Evolutionary conservation across 371 early-diverging fungal species (phyloP), one percentile per base, ranked within the genome.

Genomic region (Dipsacomyces acuminosporus): DNA sequence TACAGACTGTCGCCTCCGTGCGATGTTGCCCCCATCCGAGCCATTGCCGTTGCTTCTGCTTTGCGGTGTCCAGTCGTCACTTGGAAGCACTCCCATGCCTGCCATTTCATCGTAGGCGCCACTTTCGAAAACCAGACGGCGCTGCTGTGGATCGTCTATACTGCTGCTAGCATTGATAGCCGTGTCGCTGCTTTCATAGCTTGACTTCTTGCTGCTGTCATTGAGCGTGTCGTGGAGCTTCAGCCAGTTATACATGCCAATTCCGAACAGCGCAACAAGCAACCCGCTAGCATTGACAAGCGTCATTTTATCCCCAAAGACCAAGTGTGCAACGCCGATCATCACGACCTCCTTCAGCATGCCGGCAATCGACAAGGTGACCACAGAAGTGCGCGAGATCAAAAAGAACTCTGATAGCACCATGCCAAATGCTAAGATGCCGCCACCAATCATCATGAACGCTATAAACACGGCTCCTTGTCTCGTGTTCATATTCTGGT

Each of bases 281-380:
- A 90, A 62, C 18, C 91, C 91, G n/a, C 81, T 54, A 2, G 78
- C 72, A 42, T 86, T 90, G 48, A 82, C 59, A 0, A 77, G 36
- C 1, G 88, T 86, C 56, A 88, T 74, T 9, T 69, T 55, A 59
- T 90, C 92, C n/a, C 84, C 83, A 75, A 89, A 88, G 9, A 84
- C 74, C 36, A 84, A n/a, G 2, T 74, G 69, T 0, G 88, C 83
- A 5, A 83, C 72, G 20, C 78, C 70, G 14, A 91, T 81, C 21
- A 88, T 88, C 4, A 86, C 74, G 6, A 89, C 83, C 71, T 90
- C 91, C 77, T 93, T 94, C 52, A 84, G 78, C 50, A 93, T 90
- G 3, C 94, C 94, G 3, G 90, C 90, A 3, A 95, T 86, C 20
- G 90, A 88, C 35, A 95, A 70, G 0, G 94, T 91, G 3, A 95